Base-by-base conservation (phyloP, 2,329 filamentous ascomycete genomes). In the Fusarium transvaalense region DNA sequence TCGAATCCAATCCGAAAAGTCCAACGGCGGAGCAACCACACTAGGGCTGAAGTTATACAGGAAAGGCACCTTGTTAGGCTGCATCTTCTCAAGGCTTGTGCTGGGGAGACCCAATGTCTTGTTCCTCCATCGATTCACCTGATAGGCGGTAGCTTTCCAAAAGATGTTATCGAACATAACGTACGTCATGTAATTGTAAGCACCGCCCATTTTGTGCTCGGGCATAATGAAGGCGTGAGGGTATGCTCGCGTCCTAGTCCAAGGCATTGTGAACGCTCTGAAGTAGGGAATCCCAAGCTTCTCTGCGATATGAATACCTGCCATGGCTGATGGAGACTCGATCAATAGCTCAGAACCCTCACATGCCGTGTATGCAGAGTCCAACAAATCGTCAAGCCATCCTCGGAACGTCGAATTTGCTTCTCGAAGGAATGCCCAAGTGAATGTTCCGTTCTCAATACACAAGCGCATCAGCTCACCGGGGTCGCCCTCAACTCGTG, bases 361-460 rank as follows among this genome's bases (percentile, higher is more conserved):
- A 74, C 95, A 98, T 2, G 93, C 93, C 42, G 82, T 79, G 89
- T 92, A 98, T 1, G 94, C 90, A 17, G 93, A 94, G 17, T 85
- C 86, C 35, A 97, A 88, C 23, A 99, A 86, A 42, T 93, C 92
- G 72, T 98, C 94, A 19, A 99, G 89, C 94, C 96, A 99, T n/a
- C 89, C 91, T 55, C 96, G 91, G 80, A 98, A 97, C 71, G 92
- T 94, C 9, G 87, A 84, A 61, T 92, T 95, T 37, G 95, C 94
- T 78, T 97, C 94, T 61, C 88, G 90, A 56, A 99, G 82, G 78
- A 99, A 99, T 1, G 92, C 90, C 73, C 92, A 92, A 0, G 96
- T 98, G 76, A 99, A 99, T 81, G 97, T 98, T 74, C 96, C 96
- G 76, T 98, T 93, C 76, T 98, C 94, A 48, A 98, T 95, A 76